Evolutionary conservation across 2,329 filamentous ascomycete genomes (phyloP), one percentile per base, ranked within the genome.

Genomic region (Cryphonectria radicalis): DNA sequence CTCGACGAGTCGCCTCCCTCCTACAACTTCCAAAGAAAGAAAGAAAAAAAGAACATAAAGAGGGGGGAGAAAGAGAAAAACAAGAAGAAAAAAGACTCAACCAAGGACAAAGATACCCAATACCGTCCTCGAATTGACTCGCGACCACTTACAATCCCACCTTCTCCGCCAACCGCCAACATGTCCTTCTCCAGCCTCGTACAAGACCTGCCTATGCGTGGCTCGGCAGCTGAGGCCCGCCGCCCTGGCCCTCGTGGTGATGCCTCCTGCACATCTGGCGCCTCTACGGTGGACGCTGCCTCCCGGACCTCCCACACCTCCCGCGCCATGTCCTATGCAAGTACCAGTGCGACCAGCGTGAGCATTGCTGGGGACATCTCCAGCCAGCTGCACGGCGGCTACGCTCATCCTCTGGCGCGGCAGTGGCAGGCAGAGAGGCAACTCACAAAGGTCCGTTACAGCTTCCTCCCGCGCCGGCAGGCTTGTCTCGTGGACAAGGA

Each of bases 391-490:
- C 93, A 96, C 78, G 91, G 92, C 68, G 93, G 93, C 71, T 95
- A 95, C 81, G 91, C 90, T 77, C 93, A 96, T 77, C 92, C 93
- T 63, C 86, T 96, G 70, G 91, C 92, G 70, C 87, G 93, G 75
- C 88, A 91, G 76, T 96, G 93, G 93, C 93, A 96, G 81, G 90
- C 92, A 46, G 93, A 95, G 83, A 88, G 92, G 75, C 93, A 95
- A 83, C 86, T 96, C 80, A 95, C 93, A 74, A 95, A 95, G 90
- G 93, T 93, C 22, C 76, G 70, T 85, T 85, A 40, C 25, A 50
- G 6, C 22, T 50, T 3, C 28, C 7, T 11, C 8, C 8, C 19
- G 22, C 59, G 7, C 67, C 14, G 32, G 59, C 13, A 11, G 35
- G n/a, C 13, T 63, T 46, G 32, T 46, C 35, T 40, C 42, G 25